Evolutionary conservation across 208 protist genomes (phyloP).

Genomic region (Leptomonas pyrrhocoris): DNA sequence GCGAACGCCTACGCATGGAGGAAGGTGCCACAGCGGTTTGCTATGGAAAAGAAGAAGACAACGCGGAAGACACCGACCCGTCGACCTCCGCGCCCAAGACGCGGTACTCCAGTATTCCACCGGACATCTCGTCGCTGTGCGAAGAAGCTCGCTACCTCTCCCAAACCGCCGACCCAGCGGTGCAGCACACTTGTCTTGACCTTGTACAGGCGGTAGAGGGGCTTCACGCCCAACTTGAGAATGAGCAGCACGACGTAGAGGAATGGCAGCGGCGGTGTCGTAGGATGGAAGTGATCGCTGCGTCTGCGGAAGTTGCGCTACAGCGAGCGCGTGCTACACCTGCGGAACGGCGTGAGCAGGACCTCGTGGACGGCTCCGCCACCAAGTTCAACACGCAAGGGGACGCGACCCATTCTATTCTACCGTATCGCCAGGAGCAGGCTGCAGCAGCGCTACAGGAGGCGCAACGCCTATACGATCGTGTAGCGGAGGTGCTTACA

Average conservation of each 20-base stretch:
- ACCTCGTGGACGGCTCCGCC: no score
- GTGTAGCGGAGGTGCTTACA: constrained; percentile 23
- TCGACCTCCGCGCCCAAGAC: no score
- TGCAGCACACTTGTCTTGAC: background rate
- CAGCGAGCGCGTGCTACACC: constrained; percentile 1
- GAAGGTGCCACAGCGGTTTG: background rate
- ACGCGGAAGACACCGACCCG: background rate
- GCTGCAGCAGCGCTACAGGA: constrained; percentile 19
- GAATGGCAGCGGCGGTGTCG: constrained; percentile 17
- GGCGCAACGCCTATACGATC: constrained; percentile 28
- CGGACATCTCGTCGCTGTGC: constrained; percentile 2
- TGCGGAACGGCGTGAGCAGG: background rate
- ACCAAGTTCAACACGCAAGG: no score
- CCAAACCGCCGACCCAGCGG: background rate
- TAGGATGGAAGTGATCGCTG: background rate
- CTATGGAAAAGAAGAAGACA: background rate
- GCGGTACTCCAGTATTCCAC: background rate
- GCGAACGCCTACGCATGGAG: constrained; percentile 18
- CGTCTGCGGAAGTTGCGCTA: background rate
- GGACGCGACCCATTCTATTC: no score
- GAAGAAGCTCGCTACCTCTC: constrained; percentile 10
- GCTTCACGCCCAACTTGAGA: background rate
- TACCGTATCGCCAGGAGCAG: background rate
- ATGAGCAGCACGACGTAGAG: background rate
- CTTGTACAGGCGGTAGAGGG: background rate